These are phyloP conservation scores for Eutrema heterophyllum DNA, from an alignment of 345 rosid genomes.

Conservation along the genomic window DNA sequence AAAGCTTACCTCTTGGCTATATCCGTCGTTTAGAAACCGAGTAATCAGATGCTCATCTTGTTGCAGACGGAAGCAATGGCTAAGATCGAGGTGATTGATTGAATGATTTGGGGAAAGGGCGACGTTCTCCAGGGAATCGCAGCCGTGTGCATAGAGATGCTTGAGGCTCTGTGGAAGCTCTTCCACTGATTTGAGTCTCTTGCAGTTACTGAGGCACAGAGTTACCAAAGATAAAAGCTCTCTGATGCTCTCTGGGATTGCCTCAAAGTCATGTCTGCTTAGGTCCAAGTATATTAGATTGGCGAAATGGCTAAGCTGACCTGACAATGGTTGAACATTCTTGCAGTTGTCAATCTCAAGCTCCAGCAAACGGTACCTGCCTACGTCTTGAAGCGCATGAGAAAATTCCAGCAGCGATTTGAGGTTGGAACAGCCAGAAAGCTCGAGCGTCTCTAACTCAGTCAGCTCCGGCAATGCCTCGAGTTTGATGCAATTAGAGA, in stretches of 20 bases:
- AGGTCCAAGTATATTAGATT: too few species aligned
- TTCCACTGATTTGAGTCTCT: too few species aligned
- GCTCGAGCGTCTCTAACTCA: background rate
- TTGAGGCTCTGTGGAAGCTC: too few species aligned
- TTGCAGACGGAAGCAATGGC: background rate
- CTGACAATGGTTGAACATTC: too few species aligned
- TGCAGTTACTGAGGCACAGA: too few species aligned
- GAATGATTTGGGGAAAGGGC: background rate
- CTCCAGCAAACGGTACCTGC: background rate
- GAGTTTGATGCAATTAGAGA: background rate
- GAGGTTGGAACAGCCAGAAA: constrained; percentile 5
- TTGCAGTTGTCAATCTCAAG: constrained; percentile 2
- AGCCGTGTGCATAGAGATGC: too few species aligned
- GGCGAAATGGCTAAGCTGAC: too few species aligned
- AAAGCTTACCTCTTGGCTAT: background rate
- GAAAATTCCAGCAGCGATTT: background rate
- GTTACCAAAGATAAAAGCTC: too few species aligned
- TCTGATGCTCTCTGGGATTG: too few species aligned
- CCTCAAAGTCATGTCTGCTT: too few species aligned
- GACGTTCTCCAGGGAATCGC: background rate
- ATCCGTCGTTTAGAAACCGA: background rate
- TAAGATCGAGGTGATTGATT: background rate
- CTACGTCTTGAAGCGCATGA: background rate
- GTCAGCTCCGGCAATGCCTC: background rate
- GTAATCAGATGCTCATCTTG: background rate